Conservation (phyloP, 768 basidiomycete species). For the Lactarius evosmus region DNA sequence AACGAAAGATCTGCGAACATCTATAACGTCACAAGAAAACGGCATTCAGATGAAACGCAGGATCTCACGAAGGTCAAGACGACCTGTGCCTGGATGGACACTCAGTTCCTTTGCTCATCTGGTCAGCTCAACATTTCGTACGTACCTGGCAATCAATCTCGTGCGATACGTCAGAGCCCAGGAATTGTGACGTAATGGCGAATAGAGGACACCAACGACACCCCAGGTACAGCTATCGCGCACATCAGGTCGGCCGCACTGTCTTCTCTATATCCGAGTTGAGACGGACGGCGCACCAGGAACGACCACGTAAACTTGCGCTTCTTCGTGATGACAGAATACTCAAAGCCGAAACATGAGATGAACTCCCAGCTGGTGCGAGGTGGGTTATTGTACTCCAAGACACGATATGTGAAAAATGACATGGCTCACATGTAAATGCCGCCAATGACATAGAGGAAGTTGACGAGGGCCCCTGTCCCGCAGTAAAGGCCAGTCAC, state of each 20-base stretch:
- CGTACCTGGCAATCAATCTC: constrained; percentile 16
- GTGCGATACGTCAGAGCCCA: not conserved
- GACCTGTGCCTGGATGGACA: constrained; percentile 8
- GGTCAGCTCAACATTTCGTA: not conserved
- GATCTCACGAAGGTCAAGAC: constrained; percentile 17
- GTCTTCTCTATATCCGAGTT: not conserved
- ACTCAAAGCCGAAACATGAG: constrained; percentile 16
- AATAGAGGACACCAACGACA: constrained; percentile 18
- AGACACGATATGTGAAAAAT: not conserved
- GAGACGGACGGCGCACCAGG: constrained; percentile 6
- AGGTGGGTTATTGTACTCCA: not conserved
- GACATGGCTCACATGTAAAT: constrained; percentile 18
- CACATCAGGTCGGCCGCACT: not conserved
- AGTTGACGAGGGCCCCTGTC: constrained; percentile 14
- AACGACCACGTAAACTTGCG: constrained; percentile 21
- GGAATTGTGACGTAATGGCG: not conserved
- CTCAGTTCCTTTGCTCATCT: not conserved
- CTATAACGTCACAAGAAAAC: not conserved
- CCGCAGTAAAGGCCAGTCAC: not conserved
- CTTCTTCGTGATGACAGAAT: constrained; percentile 8
- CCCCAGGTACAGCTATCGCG: constrained; percentile 17
- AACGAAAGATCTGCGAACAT: constrained; percentile 14
- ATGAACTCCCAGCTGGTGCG: constrained; percentile 20
- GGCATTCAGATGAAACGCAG: not conserved
- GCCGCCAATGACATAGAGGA: constrained; percentile 16